A percentile compares a stretch with the other conserved stretches of the same genome.
These are phyloP conservation scores for Bipolaris sorokiniana DNA, from an alignment of 2,329 filamentous ascomycete genomes.

Conservation along the genomic window DNA sequence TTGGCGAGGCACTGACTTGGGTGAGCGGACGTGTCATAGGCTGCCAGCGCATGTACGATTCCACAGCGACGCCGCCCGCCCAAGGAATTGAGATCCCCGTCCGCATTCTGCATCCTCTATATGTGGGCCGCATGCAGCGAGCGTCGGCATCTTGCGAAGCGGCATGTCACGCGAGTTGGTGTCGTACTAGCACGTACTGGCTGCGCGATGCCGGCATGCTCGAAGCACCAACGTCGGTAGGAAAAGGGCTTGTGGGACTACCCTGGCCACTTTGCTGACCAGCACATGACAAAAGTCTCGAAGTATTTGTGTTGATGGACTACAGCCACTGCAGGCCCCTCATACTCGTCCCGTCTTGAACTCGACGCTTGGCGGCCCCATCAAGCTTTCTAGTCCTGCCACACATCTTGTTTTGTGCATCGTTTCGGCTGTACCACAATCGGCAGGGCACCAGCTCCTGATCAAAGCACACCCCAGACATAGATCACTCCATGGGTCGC, in stretches of 20 bases:
- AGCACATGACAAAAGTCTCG: neutral
- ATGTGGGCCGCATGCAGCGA: neutral
- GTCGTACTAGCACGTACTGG: neutral
- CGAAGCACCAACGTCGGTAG: neutral
- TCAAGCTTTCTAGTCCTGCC: constrained; percentile 8
- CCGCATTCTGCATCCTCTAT: constrained; percentile 2
- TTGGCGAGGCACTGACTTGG: constrained; percentile 19
- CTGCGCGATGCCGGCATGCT: neutral
- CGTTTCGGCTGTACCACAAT: constrained; percentile 13
- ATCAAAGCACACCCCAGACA: constrained; percentile 17
- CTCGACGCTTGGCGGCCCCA: neutral
- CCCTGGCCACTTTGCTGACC: too few species aligned
- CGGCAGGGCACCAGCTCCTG: constrained; percentile 8
- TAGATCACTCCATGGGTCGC: neutral
- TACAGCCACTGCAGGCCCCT: neutral
- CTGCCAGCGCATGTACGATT: constrained; percentile 22
- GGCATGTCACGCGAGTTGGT: constrained; percentile 24
- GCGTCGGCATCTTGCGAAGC: constrained; percentile 1
- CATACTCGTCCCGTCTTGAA: constrained; percentile 2
- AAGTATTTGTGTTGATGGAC: neutral
- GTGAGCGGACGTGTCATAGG: constrained; percentile 10
- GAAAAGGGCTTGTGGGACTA: too few species aligned
- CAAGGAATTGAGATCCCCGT: neutral
- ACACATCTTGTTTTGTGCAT: constrained; percentile 13
- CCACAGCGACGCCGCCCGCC: neutral